Percentiles rank a stretch among this genome's conserved stretches.
Evolutionary conservation across 2,329 filamentous ascomycete species (phyloP).

Genomic region (Dactylellina leptospora): DNA sequence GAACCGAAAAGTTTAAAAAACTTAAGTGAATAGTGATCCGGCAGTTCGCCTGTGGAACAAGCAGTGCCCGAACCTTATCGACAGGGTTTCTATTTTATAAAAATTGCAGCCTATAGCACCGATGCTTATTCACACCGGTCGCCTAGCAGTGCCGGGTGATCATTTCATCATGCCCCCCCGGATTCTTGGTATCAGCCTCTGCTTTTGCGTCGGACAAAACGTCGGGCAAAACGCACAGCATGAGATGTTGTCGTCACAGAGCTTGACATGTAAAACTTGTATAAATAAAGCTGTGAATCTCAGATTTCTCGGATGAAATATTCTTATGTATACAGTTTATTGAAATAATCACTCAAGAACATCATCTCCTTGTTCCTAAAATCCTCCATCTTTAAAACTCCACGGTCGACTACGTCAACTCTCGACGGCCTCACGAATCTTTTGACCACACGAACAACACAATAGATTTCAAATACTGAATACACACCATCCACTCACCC

Average conservation of each 20-base stretch:
- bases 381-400: too few relatives aligned
- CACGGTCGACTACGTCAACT: too few relatives aligned
- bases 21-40: neutral
- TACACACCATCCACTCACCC: neutral
- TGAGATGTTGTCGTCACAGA: neutral
- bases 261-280: neutral
- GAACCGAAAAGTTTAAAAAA: too few relatives aligned
- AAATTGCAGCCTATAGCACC: neutral
- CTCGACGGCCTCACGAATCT: too few relatives aligned
- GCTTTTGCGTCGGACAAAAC: neutral
- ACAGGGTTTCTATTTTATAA: too few relatives aligned
- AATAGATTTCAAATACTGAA: neutral
- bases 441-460: neutral
- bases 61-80: too few relatives aligned
- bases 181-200: neutral
- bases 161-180: conserved; percentile 42
- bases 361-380: neutral
- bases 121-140: neutral
- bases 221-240: too few relatives aligned
- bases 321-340: too few relatives aligned
- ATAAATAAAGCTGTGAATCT: neutral
- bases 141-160: conserved; percentile 41
- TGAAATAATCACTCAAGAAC: neutral
- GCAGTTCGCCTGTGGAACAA: neutral
- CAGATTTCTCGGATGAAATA: too few relatives aligned